Base-by-base conservation (phyloP, 2,329 filamentous ascomycete genomes). In the Fusarium beomiforme region DNA sequence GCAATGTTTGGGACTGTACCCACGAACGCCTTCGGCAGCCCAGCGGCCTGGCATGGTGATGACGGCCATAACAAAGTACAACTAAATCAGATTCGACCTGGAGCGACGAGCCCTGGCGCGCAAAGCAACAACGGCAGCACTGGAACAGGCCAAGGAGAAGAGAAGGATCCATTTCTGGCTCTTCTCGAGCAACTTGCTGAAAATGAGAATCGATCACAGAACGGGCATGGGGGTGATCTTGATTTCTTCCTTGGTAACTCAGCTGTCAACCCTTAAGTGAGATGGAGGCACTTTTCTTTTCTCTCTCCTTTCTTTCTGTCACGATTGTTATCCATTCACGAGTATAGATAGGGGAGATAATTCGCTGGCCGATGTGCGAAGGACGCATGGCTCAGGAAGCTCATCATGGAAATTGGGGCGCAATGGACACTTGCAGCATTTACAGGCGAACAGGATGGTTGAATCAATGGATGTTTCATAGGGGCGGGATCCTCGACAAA, bases 141-240 rank as follows among this genome's bases (percentile, higher is more conserved):
- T 1, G 85, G 82, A 4, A 85, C 85, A 3, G 83, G 80, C 0
- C 78, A 83, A 5, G 84, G 83, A 5, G 87, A 90, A 23, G 93
- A 95, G 72, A 94, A 93, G 74, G 93, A 96, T 76, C 93, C 93
- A 1, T 96, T 97, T 77, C 80, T 96, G 42, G 92, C 89, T 67
- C 81, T 96, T 43, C 82, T 96, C 37, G 93, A 96, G 78, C 93
- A 96, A 81, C 85, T 96, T 64, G 93, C 93, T 0, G 93, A 96
- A 80, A 94, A 93, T 75, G 93, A 95, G 80, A 88, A 92, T 58
- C 78, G 79, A 24, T 77, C 81, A 57, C 85, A 85, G 43, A 84
- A 88, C 55, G 92, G 91, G 1, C 88, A 90, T 13, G 91, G 91
- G 16, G 91, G 87, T 71, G 93, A 95, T 77, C 82, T 96, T 75